phyloP scores from a whole-genome alignment of 176 grass and related monocot species.

The Bromus sterilis region DNA sequence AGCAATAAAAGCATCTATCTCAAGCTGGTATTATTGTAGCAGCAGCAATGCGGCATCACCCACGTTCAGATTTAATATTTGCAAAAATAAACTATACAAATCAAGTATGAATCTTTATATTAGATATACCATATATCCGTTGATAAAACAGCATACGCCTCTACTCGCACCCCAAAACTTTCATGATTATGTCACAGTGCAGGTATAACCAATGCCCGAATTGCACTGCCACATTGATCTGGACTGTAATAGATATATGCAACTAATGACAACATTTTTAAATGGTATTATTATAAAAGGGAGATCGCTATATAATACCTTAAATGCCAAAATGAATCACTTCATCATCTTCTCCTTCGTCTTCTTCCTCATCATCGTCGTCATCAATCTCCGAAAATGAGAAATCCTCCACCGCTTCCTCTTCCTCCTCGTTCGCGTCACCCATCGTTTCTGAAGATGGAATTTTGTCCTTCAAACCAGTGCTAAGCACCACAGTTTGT shows the following conservation, averaged over 20 bases:
- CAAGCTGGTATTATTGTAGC: background rate
- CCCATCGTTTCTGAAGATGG: constrained; percentile 36
- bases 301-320: constrained; percentile 20
- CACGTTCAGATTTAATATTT: background rate
- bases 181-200: background rate
- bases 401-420: constrained; percentile 40
- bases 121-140: background rate
- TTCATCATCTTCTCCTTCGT: constrained; percentile 78
- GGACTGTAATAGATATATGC: background rate
- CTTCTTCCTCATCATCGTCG: constrained; percentile 42
- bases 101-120: background rate
- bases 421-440: constrained; percentile 51
- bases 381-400: constrained; percentile 56
- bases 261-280: background rate
- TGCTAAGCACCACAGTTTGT: constrained; percentile 70
- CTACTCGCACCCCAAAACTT: background rate
- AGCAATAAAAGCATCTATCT: background rate
- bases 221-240: background rate
- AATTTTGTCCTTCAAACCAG: constrained; percentile 62
- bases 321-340: constrained; percentile 56
- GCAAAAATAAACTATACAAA: background rate
- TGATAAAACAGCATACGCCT: background rate
- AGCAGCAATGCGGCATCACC: background rate
- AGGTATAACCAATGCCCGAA: background rate
- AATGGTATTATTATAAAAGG: background rate